Conservation (phyloP, 192 early-diverging fungal species). For the Backusella macrospora region DNA sequence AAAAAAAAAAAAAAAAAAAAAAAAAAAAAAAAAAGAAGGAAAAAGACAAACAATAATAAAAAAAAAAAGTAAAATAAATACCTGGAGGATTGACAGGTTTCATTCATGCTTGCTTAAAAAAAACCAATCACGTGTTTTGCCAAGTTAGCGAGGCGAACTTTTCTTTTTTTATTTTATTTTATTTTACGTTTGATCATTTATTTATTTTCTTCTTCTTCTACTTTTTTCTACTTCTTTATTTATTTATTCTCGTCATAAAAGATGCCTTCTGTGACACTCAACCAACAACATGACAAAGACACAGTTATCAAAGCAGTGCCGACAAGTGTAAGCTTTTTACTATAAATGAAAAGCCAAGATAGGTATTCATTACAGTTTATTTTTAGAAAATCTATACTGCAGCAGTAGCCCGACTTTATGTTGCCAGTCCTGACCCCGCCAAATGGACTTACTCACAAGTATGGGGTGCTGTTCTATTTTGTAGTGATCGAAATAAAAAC, state of each 20-base stretch:
- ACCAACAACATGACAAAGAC: conserved; percentile 29
- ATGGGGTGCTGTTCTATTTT: conserved; percentile 70
- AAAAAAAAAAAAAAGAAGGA: neutral
- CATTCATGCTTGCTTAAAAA: neutral
- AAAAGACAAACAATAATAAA: neutral
- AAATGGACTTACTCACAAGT: conserved; percentile 71
- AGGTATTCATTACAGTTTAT: conserved; percentile 18
- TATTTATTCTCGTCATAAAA: neutral
- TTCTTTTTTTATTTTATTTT: neutral
- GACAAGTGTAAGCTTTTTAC: conserved; percentile 33
- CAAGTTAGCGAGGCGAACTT: neutral
- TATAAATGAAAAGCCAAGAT: neutral
- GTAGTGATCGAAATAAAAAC: conserved; percentile 65
- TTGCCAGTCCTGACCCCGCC: conserved; percentile 66
- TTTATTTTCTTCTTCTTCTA: neutral
- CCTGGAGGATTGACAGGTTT: neutral
- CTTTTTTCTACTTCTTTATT: neutral
- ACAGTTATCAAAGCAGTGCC: conserved; percentile 31
- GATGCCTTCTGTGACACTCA: conserved; percentile 8
- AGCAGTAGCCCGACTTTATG: conserved; percentile 74
- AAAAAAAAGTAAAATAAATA: neutral
- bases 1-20: neutral
- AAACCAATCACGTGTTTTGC: conserved; percentile 7
- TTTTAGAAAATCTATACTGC: conserved; percentile 78
- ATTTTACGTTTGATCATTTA: neutral